These are phyloP conservation scores for California macrophylla DNA, from an alignment of 441 rosid species.

Conservation along the genomic window DNA sequence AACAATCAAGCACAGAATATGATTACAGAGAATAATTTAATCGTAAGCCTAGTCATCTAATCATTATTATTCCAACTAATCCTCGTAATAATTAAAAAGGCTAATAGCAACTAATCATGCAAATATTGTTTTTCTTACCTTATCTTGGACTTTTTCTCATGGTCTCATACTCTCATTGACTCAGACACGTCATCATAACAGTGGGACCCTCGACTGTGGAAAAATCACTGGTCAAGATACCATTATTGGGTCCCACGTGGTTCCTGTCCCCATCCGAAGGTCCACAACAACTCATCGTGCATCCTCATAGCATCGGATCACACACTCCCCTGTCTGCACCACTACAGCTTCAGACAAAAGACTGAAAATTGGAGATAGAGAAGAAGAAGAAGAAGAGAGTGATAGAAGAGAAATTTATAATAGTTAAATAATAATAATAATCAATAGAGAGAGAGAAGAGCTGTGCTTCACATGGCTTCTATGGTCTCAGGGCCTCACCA, in stretches of 20 bases:
- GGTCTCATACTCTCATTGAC: neutral
- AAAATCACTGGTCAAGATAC: neutral
- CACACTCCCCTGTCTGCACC: neutral
- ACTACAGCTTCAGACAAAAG: neutral
- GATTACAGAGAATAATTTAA: neutral
- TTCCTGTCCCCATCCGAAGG: neutral
- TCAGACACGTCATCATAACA: neutral
- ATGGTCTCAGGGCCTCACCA: slow-evolving; percentile 33
- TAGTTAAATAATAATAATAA: neutral
- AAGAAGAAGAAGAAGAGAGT: neutral
- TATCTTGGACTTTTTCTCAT: neutral
- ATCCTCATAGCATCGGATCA: neutral
- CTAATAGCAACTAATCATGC: neutral
- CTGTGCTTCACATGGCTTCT: slow-evolving; percentile 47
- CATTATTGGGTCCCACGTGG: slow-evolving; percentile 2
- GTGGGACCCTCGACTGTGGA: neutral
- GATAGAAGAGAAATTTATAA: neutral
- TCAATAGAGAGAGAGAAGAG: slow-evolving; percentile 7
- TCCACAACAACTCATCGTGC: neutral
- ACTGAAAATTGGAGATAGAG: neutral
- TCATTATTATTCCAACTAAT: neutral
- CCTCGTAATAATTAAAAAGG: neutral
- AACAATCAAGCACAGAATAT: neutral
- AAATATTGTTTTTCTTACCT: neutral
- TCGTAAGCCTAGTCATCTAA: neutral